Percentiles rank a stretch among this genome's conserved stretches.
Conservation (phyloP, 1,284 basidiomycete species). For the Tylopilus orsonianus region DNA sequence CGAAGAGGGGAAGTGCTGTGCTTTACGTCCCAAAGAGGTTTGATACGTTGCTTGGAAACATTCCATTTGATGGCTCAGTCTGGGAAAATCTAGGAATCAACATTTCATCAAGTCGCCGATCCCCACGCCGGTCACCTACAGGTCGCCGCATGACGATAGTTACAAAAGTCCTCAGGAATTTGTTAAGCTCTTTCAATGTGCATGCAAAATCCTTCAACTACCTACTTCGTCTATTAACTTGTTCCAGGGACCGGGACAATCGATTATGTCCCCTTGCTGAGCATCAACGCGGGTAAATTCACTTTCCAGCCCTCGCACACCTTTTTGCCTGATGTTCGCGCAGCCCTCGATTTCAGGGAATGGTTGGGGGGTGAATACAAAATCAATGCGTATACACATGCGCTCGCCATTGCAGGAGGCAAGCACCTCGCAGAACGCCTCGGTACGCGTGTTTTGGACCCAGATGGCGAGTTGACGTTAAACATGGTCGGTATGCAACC, state of each 20-base stretch:
- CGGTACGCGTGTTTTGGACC: slow-evolving; percentile 65
- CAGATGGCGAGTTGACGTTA: slow-evolving; percentile 61
- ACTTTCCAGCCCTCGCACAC: background rate
- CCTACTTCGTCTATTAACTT: slow-evolving; percentile 7
- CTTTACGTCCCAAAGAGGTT: slow-evolving; percentile 80
- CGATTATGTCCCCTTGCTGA: slow-evolving; percentile 56
- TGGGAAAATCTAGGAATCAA: slow-evolving; percentile 52
- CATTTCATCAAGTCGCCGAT: slow-evolving; percentile 72
- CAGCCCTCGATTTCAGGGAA: slow-evolving; percentile 75
- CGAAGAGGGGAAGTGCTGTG: slow-evolving; percentile 70
- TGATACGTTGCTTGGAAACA: slow-evolving; percentile 11
- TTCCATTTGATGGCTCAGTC: background rate
- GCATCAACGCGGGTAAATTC: slow-evolving; percentile 50
- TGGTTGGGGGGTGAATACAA: slow-evolving; percentile 82
- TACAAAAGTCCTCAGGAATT: slow-evolving; percentile 44
- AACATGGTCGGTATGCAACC: slow-evolving; percentile 60
- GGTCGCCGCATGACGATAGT: slow-evolving; percentile 38
- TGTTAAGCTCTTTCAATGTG: slow-evolving; percentile 61
- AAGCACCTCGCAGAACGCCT: slow-evolving; percentile 61
- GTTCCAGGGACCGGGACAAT: slow-evolving; percentile 70
- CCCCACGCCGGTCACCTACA: slow-evolving; percentile 70
- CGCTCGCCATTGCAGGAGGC: slow-evolving; percentile 74
- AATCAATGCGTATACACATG: slow-evolving; percentile 76
- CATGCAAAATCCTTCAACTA: slow-evolving; percentile 10
- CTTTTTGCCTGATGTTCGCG: slow-evolving; percentile 21